Percentiles rank a stretch among this genome's conserved stretches.
These are phyloP conservation scores for Gaertneriomyces sp. DNA, from an alignment of 192 early-diverging fungal species.

Conservation along the genomic window DNA sequence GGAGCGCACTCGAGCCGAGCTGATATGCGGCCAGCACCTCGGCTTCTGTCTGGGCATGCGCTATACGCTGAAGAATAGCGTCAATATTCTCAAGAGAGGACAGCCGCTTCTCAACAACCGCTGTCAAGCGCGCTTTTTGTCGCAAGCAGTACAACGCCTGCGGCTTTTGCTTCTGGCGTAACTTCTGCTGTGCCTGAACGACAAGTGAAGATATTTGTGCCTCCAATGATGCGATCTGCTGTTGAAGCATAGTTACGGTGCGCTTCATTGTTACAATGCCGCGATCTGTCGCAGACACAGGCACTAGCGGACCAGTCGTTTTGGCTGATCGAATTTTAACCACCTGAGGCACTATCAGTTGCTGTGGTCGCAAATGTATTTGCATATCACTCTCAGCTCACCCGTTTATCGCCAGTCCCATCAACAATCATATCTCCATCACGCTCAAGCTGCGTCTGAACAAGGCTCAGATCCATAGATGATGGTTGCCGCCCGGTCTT, in stretches of 20 bases:
- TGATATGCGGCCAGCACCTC: slow-evolving; percentile 62
- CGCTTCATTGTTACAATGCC: slow-evolving; percentile 55
- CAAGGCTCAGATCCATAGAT: slow-evolving; percentile 2
- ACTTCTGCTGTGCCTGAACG: slow-evolving; percentile 30
- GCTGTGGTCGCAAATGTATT: neutral
- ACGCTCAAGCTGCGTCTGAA: slow-evolving; percentile 4
- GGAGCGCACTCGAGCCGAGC: slow-evolving; percentile 55
- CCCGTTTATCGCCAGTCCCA: neutral
- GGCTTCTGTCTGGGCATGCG: slow-evolving; percentile 57
- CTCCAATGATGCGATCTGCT: slow-evolving; percentile 62
- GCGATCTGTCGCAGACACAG: slow-evolving; percentile 53
- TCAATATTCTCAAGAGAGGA: slow-evolving; percentile 58
- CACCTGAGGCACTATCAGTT: slow-evolving; percentile 7
- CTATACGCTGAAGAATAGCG: slow-evolving; percentile 58
- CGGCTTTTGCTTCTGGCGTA: slow-evolving; percentile 44
- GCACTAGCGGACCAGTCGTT: neutral
- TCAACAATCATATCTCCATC: neutral
- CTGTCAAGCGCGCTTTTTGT: slow-evolving; percentile 49
- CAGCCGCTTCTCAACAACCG: slow-evolving; percentile 55
- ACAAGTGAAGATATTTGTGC: slow-evolving; percentile 48
- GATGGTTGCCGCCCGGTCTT: neutral
- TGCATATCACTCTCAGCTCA: neutral
- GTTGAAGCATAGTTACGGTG: slow-evolving; percentile 46
- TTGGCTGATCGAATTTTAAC: slow-evolving; percentile 19
- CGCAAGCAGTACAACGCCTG: slow-evolving; percentile 55